Evolutionary conservation across 2,329 filamentous ascomycete species (phyloP).

Genomic region (Blastomyces silverae): DNA sequence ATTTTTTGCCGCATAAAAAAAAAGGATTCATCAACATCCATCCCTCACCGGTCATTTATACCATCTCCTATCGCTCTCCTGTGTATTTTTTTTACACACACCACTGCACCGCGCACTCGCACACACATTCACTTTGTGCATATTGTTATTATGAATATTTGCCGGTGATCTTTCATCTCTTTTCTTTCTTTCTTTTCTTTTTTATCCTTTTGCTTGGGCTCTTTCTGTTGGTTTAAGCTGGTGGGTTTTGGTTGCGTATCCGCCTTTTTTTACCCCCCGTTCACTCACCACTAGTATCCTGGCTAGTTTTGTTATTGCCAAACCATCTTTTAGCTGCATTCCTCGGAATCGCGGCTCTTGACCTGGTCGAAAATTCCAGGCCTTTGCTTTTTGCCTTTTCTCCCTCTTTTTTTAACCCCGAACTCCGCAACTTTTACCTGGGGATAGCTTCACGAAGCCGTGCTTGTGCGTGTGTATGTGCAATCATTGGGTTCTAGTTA

Average conservation of each 20-base stretch:
- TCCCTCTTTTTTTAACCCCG: neutral
- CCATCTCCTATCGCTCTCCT: too few relatives aligned
- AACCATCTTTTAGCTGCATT: neutral
- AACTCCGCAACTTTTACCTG: neutral
- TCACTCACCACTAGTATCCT: neutral
- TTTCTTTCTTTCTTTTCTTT: neutral
- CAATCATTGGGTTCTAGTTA: neutral
- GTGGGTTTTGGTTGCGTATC: neutral
- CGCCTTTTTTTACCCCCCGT: neutral
- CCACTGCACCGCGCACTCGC: neutral
- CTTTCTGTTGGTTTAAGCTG: neutral
- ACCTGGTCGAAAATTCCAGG: neutral
- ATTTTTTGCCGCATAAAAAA: neutral
- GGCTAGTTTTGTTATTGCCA: slow-evolving; percentile 1
- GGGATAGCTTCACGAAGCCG: neutral
- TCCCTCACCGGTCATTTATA: neutral
- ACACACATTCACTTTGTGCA: slow-evolving; percentile 9
- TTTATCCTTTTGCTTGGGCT: neutral
- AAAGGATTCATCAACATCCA: neutral
- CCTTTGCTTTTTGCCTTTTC: neutral
- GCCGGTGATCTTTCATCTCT: neutral
- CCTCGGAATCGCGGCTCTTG: slow-evolving; percentile 5
- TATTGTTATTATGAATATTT: slow-evolving; percentile 9
- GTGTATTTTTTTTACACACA: neutral
- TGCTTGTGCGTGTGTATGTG: neutral